phyloP scores from a whole-genome alignment of 2,329 filamentous ascomycete genomes.

The Botrytis aclada region DNA sequence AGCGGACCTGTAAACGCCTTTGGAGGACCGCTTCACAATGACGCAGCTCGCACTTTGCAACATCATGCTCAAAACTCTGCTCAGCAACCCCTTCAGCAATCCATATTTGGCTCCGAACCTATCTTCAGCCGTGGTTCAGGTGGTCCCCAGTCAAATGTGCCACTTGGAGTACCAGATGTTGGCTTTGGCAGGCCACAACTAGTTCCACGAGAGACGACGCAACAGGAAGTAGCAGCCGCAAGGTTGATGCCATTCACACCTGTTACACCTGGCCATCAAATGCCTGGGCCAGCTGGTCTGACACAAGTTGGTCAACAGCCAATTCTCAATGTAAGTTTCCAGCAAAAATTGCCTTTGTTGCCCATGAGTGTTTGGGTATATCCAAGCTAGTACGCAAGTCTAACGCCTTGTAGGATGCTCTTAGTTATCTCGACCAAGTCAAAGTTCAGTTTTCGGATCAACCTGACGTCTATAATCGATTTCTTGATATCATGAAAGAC shows the following conservation, averaged over 20 bases:
- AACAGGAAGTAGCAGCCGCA: slow-evolving; percentile 50
- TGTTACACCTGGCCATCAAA: slow-evolving; percentile 35
- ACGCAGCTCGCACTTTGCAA: slow-evolving; percentile 50
- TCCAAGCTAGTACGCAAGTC: not conserved
- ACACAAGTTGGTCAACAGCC: slow-evolving; percentile 74
- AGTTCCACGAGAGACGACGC: slow-evolving; percentile 37
- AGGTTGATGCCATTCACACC: slow-evolving; percentile 61
- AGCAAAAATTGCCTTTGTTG: not conserved
- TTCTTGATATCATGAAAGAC: slow-evolving; percentile 99
- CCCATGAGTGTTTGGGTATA: slow-evolving; percentile 21
- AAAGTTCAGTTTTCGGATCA: slow-evolving; percentile 98
- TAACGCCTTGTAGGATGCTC: slow-evolving; percentile 57
- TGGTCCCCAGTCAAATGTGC: slow-evolving; percentile 38
- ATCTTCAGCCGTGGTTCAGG: slow-evolving; percentile 33
- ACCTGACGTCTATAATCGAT: slow-evolving; percentile 94
- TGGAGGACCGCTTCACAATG: slow-evolving; percentile 53
- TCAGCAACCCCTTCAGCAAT: slow-evolving; percentile 47
- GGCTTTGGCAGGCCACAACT: slow-evolving; percentile 59
- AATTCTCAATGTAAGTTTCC: slow-evolving; percentile 65
- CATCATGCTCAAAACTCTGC: slow-evolving; percentile 49
- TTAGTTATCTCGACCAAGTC: slow-evolving; percentile 96
- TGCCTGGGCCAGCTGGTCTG: slow-evolving; percentile 48
- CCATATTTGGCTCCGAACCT: slow-evolving; percentile 55
- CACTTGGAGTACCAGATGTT: slow-evolving; percentile 54
- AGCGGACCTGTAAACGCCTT: slow-evolving; percentile 44